Conservation (phyloP, 768 basidiomycete species). For the Chalciporus pseudorubinellus region DNA sequence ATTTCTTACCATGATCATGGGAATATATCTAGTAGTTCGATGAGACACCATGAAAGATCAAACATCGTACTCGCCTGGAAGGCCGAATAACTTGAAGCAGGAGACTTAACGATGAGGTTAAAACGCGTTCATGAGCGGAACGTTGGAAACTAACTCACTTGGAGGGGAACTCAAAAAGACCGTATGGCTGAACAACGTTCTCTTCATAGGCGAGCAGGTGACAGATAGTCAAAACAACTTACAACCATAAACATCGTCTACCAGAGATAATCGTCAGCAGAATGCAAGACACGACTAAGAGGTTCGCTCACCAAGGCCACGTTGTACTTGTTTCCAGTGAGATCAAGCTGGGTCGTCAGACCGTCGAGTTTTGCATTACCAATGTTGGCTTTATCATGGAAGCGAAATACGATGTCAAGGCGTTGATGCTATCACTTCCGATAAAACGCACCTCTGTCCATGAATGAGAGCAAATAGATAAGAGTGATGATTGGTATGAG, state of each 20-base stretch:
- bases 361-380: conserved; percentile 68
- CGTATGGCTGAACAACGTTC: conserved; percentile 43
- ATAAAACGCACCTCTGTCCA: conserved; percentile 50
- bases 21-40: conserved; percentile 46
- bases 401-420: no score
- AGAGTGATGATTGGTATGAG: conserved; percentile 34
- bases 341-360: conserved; percentile 48
- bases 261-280: neutral
- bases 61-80: conserved; percentile 40
- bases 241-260: conserved; percentile 70
- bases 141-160: conserved; percentile 43
- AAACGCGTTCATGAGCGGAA: neutral
- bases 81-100: conserved; percentile 62
- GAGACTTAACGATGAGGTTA: conserved; percentile 3
- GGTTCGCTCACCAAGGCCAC: conserved; percentile 48
- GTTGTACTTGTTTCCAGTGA: conserved; percentile 59
- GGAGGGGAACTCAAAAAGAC: conserved; percentile 57
- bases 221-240: conserved; percentile 17
- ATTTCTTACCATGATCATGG: conserved; percentile 53
- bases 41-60: neutral
- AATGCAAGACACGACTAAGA: neutral
- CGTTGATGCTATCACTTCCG: neutral
- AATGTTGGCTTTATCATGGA: conserved; percentile 50
- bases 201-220: neutral
- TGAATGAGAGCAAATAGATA: conserved; percentile 60